These are phyloP conservation scores for Monosporascus ibericus DNA, from an alignment of 2,329 filamentous ascomycete genomes.

Conservation along the genomic window DNA sequence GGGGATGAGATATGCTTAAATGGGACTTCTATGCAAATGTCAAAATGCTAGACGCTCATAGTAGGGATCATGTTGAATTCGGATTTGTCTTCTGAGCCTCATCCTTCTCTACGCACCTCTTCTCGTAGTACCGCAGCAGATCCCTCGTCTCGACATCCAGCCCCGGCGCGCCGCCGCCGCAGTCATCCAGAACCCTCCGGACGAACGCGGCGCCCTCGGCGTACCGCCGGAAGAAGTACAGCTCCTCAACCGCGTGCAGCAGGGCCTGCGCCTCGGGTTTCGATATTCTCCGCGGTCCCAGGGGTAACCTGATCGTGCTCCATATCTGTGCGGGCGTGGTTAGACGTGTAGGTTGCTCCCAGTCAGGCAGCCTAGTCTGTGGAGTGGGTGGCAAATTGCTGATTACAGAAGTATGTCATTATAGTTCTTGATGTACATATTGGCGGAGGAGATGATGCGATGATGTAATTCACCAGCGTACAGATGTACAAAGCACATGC, in stretches of 20 bases:
- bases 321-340: slow-evolving; percentile 35
- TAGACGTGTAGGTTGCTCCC: neutral
- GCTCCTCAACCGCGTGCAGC: slow-evolving; percentile 50
- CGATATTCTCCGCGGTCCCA: slow-evolving; percentile 24
- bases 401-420: too few species aligned
- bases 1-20: too few species aligned
- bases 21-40: too few species aligned
- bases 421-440: too few species aligned
- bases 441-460: too few species aligned
- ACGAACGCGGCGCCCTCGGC: slow-evolving; percentile 38
- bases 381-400: too few species aligned
- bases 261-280: slow-evolving; percentile 46
- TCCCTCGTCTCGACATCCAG: slow-evolving; percentile 39
- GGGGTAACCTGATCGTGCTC: slow-evolving; percentile 35
- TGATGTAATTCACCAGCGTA: slow-evolving; percentile 10
- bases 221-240: slow-evolving; percentile 48
- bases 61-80: neutral
- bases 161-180: slow-evolving; percentile 15
- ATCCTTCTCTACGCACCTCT: slow-evolving; percentile 31
- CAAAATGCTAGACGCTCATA: too few species aligned
- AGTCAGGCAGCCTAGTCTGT: too few species aligned
- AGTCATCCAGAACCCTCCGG: slow-evolving; percentile 24
- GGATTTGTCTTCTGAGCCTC: slow-evolving; percentile 2
- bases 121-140: slow-evolving; percentile 36
- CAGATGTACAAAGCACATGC: slow-evolving; percentile 15